Evolutionary conservation across 2,329 filamentous ascomycete species (phyloP).

Genomic region (Drechslerella dactyloides): DNA sequence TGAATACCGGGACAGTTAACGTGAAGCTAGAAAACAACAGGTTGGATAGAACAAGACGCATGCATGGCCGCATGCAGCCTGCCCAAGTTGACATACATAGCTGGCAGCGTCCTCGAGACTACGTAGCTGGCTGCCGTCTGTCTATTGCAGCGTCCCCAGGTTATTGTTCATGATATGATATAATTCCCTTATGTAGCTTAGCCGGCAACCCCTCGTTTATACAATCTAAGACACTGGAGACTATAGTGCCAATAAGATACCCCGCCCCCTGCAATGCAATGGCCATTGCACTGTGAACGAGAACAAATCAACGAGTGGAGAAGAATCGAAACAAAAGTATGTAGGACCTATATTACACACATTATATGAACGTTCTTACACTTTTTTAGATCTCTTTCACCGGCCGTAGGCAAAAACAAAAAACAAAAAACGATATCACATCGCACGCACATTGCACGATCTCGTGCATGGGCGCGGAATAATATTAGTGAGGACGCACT

Average conservation of each 20-base stretch:
- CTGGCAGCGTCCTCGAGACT: no score
- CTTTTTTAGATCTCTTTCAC: not conserved
- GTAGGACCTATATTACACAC: not conserved
- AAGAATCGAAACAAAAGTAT: not conserved
- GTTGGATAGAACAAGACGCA: not conserved
- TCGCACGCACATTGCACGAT: not conserved
- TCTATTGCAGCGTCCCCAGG: not conserved
- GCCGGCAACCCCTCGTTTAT: not conserved
- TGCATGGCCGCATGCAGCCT: not conserved
- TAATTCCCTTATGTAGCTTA: not conserved
- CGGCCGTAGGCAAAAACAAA: not conserved
- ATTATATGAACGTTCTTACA: not conserved
- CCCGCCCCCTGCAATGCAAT: no score
- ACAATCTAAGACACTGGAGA: constrained; percentile 1
- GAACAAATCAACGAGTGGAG: not conserved
- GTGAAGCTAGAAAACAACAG: not conserved
- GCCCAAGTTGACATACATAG: not conserved
- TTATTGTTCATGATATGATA: not conserved
- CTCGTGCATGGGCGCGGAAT: no score
- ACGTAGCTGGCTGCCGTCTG: not conserved
- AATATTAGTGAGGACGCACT: no score
- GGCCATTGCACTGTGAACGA: no score
- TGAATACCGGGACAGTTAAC: not conserved
- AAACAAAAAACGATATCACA: not conserved
- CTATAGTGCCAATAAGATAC: not conserved